Conservation (phyloP, 164 flowering plant genomes). For the Chloranthus sessilifolius region DNA sequence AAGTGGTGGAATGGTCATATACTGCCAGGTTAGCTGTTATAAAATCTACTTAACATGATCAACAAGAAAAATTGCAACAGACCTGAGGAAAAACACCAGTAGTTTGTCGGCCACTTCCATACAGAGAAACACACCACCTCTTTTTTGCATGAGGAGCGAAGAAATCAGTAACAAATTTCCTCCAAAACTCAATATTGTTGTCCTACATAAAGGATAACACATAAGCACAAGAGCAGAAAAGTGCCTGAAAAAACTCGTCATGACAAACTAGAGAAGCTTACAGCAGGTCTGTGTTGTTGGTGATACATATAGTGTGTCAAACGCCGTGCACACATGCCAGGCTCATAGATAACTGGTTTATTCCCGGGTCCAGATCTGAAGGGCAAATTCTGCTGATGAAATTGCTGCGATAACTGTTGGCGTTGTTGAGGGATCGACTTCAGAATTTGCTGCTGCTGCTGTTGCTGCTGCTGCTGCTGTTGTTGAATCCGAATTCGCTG, state of each 20-base stretch:
- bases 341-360: conserved; percentile 66
- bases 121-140: conserved; percentile 98
- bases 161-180: conserved; percentile 90
- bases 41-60: too few species aligned
- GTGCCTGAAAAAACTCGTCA: background rate
- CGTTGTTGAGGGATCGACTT: conserved; percentile 72
- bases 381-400: conserved; percentile 62
- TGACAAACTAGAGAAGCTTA: conserved; percentile 23
- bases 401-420: conserved; percentile 53
- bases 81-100: conserved; percentile 99
- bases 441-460: conserved; percentile 58
- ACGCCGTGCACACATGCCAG: conserved; percentile 88
- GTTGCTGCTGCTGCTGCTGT: conserved; percentile 42
- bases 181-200: conserved; percentile 95
- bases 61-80: conserved; percentile 9
- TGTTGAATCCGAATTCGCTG: conserved; percentile 54
- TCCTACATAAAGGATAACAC: conserved; percentile 45
- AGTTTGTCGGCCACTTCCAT: conserved; percentile 94
- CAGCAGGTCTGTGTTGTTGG: conserved; percentile 89
- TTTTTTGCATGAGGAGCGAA: conserved; percentile 97
- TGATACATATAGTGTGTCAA: conserved; percentile 86
- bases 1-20: too few species aligned
- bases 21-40: too few species aligned
- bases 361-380: conserved; percentile 54
- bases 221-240: conserved; percentile 6